Percentiles rank a stretch among this genome's conserved stretches.
These are phyloP conservation scores for Arthroderma uncinatum DNA, from an alignment of 2,329 filamentous ascomycete species.

Conservation along the genomic window DNA sequence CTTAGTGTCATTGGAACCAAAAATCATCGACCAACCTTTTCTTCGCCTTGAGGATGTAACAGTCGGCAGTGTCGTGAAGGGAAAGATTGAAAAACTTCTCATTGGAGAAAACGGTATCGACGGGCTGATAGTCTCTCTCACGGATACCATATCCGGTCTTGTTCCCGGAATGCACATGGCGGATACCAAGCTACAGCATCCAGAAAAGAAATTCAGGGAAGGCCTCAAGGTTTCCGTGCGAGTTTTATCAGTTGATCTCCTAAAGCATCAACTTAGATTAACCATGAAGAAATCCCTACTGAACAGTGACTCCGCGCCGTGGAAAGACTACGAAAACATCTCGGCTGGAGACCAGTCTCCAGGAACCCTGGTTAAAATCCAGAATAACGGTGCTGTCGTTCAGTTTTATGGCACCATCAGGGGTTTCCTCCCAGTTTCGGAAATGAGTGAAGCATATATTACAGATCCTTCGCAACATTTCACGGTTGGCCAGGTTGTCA, in stretches of 20 bases:
- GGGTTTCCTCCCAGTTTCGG: constrained; percentile 81
- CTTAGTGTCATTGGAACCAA: constrained; percentile 71
- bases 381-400: constrained; percentile 69
- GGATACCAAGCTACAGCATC: constrained; percentile 76
- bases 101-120: constrained; percentile 66
- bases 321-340: constrained; percentile 67
- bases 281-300: constrained; percentile 92
- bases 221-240: constrained; percentile 74
- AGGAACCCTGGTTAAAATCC: constrained; percentile 75
- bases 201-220: constrained; percentile 91
- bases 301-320: constrained; percentile 72
- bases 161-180: constrained; percentile 81
- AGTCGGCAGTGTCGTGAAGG: constrained; percentile 68
- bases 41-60: constrained; percentile 84
- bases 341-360: constrained; percentile 64
- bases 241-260: constrained; percentile 66
- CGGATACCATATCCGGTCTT: constrained; percentile 78
- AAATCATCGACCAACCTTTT: constrained; percentile 74
- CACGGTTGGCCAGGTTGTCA: constrained; percentile 78
- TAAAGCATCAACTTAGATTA: constrained; percentile 67
- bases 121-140: constrained; percentile 70
- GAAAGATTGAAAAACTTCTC: constrained; percentile 73
- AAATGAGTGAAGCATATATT: constrained; percentile 98
- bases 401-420: constrained; percentile 80
- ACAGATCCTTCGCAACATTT: constrained; percentile 83